Evolutionary conservation across 1,284 basidiomycete species (phyloP), one percentile per base, ranked within the genome.

Genomic region (Microbotryomycetes sp.): DNA sequence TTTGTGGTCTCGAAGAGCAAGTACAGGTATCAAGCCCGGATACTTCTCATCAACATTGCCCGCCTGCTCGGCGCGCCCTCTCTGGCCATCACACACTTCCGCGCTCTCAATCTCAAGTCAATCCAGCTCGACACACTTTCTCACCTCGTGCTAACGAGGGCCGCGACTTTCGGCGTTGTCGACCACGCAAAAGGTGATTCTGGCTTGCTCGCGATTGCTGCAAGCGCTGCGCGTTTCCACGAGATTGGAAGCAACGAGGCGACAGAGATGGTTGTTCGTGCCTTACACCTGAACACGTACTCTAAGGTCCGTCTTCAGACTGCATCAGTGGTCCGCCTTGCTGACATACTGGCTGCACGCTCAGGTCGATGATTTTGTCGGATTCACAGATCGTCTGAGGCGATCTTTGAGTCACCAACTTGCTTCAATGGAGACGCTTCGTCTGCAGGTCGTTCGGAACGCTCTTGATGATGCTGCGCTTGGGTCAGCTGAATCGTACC

Each of bases 61-160:
- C 84, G 87, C 18, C 74, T 91, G 50, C 77, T 92, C 35, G 87
- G 89, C 85, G 73, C 70, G 78, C 73, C 56, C 0, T 81, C 83
- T 5, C 75, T 83, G 56, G 84, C 86, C 1, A 69, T 89, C 63
- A 83, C 88, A 57, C 88, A 91, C 70, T 91, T 89, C 73, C 82
- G 83, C 45, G 76, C 78, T 24, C 80, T 91, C 77, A 81, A 83
- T 60, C 78, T 88, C 65, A 91, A 90, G 74, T 85, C 89, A 70
- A 81, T 91, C 27, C 89, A 92, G 73, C 81, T 85, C 61, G 89
- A 92, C 71, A 91, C 89, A 0, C 79, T 92, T 5, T 88, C 87
- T 4, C 87, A 92, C 72, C 81, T 88, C 59, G 75, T 89, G 50
- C 79, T 90, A 35, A 83, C 87, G 21, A 81, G 89, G 28, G 81